Conservation (phyloP, 140 eudicot species). For the Oenanthe javanica region DNA sequence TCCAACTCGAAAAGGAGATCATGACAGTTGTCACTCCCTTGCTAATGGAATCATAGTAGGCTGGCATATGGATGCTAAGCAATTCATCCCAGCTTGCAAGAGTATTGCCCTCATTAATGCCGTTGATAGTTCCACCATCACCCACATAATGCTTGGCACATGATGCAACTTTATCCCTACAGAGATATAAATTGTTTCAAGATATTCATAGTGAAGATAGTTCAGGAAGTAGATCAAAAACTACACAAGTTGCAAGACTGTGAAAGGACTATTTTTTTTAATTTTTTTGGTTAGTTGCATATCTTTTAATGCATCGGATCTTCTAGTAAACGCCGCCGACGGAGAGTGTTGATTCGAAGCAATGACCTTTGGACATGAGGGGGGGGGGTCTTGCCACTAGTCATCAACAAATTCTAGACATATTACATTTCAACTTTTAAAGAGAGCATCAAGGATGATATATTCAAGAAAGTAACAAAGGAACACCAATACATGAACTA, state of each 20-base stretch:
- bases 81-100: conserved; percentile 4
- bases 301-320: neutral
- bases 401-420: neutral
- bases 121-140: neutral
- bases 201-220: neutral
- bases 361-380: neutral
- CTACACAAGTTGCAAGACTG: neutral
- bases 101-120: neutral
- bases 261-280: neutral
- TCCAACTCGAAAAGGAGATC: conserved; percentile 2
- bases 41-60: neutral
- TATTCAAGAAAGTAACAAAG: neutral
- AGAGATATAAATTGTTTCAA: neutral
- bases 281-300: neutral
- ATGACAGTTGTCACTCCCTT: conserved; percentile 1
- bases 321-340: neutral
- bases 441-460: neutral
- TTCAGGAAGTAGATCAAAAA: neutral
- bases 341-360: neutral
- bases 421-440: neutral
- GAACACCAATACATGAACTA: neutral
- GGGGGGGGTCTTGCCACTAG: neutral
- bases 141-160: conserved; percentile 1
- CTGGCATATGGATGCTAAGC: conserved; percentile 5
- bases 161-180: neutral